phyloP scores from a whole-genome alignment of 83 land plant genomes.

The Isoetes engelmannii region DNA sequence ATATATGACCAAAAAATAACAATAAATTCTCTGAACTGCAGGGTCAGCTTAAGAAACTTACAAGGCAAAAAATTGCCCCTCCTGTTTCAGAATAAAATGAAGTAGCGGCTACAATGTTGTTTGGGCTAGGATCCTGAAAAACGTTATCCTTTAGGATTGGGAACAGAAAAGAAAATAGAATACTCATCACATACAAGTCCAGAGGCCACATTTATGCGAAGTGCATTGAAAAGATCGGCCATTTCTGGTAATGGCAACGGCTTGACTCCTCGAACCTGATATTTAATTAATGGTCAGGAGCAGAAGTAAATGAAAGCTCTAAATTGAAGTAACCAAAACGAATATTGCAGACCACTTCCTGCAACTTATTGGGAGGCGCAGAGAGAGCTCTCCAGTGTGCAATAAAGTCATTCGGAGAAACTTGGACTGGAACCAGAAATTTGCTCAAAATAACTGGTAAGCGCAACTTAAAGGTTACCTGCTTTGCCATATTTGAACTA shows the following conservation, averaged over 20 bases:
- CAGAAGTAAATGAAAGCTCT: not conserved
- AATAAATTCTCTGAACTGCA: not conserved
- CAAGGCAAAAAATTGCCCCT: conserved; percentile 75
- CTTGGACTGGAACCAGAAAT: conserved; percentile 67
- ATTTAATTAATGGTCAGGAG: not conserved
- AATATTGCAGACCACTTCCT: conserved; percentile 69
- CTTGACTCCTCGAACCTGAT: conserved; percentile 88
- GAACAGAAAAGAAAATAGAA: not conserved
- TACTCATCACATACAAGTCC: conserved; percentile 62
- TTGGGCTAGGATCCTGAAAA: conserved; percentile 82
- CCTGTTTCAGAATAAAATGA: conserved; percentile 70
- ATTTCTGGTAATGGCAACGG: conserved; percentile 75
- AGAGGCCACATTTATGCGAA: conserved; percentile 61
- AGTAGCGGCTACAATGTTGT: conserved; percentile 86
- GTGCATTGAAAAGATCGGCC: conserved; percentile 61
- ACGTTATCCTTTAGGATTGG: not conserved
- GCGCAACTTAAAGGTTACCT: conserved; percentile 80
- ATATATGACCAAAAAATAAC: not conserved
- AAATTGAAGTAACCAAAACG: not conserved
- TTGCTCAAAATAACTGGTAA: conserved; percentile 82
- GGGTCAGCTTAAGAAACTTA: conserved; percentile 21
- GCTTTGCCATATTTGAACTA: not conserved
- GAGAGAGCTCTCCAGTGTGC: conserved; percentile 83
- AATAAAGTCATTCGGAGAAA: conserved; percentile 71
- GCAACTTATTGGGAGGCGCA: conserved; percentile 89